phyloP scores from a whole-genome alignment of 768 basidiomycete genomes.

The Botryobasidium botryosum region DNA sequence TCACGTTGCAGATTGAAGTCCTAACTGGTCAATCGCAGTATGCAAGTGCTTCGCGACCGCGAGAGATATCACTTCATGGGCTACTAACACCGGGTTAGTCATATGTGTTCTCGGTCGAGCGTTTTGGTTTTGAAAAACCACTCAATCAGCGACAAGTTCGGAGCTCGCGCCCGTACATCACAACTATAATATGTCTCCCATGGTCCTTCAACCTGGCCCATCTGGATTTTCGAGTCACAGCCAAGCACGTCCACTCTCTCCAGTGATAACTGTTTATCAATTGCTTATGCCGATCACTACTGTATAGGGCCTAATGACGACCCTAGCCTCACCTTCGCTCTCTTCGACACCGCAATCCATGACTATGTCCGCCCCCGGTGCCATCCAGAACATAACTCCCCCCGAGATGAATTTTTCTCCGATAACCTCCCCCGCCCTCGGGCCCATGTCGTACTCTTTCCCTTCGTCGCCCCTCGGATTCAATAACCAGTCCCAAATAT shows the following conservation, averaged over 20 bases:
- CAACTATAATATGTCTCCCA: conserved; percentile 28
- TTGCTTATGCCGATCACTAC: background rate
- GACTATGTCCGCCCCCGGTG: conserved; percentile 9
- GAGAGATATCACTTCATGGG: conserved; percentile 23
- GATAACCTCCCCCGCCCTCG: conserved; percentile 24
- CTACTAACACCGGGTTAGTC: conserved; percentile 52
- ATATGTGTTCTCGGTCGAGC: conserved; percentile 3
- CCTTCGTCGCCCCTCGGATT: conserved; percentile 8
- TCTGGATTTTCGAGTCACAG: conserved; percentile 1
- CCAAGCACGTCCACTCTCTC: conserved; percentile 36
- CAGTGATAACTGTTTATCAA: background rate
- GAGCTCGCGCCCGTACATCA: conserved; percentile 29
- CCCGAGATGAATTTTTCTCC: conserved; percentile 21
- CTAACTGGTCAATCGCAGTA: conserved; percentile 30
- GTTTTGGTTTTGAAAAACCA: background rate
- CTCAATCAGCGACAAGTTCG: conserved; percentile 33
- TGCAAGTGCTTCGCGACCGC: background rate
- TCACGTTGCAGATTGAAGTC: conserved; percentile 38
- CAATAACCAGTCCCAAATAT: conserved; percentile 10
- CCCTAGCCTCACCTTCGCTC: background rate
- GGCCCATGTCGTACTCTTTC: conserved; percentile 12
- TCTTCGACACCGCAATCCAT: background rate
- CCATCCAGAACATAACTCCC: conserved; percentile 12
- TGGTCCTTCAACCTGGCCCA: conserved; percentile 28
- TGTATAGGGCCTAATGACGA: background rate